Base-by-base conservation (phyloP, 1,284 basidiomycete species). In the Trametes sp. region DNA sequence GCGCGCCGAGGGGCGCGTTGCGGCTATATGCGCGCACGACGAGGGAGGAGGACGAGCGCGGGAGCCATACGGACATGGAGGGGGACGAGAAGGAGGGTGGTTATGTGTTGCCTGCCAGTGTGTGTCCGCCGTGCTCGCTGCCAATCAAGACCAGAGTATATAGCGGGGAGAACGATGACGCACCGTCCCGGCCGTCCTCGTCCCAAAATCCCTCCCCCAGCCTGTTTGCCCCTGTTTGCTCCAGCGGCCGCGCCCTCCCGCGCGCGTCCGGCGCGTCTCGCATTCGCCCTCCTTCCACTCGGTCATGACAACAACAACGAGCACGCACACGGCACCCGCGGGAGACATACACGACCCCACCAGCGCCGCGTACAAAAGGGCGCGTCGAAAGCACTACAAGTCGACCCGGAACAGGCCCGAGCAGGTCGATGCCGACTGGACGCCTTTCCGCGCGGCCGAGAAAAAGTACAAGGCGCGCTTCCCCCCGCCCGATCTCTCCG, bases 401-500 rank as follows among this genome's bases (percentile, higher is more conserved):
- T 81, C 87, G 0, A 88, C 84, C n/a, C 84, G 77, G 63, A 83
- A 86, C 70, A 81, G 84, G 69, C 74, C 75, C 7, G 69, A 70
- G 0, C 75, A 80, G 26, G 64, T 78, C 9, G 82, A 86, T 23
- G 67, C 75, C 16, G 81, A 82, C 54, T 91, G 89, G 87, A 86
- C 91, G 0, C 81, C 88, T 0, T 94, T 94, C 72, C 81, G 92
- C 70, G 82, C 82, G 0, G 86, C 87, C 36, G 92, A 94, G 75
- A 94, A 94, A 75, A 84, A 80, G 54, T 94, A 84, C 80, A 94
- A 92, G 75, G 80, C 88, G 0, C 82, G 83, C 38, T 93, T 90
- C 70, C 90, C 91, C 13, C 89, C 89, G 2, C 90, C 88, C 2
- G 87, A 92, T 77, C 81, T 94, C 7, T 82, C 82, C 13, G 73